These are phyloP conservation scores for Prillingera fragicola DNA, from an alignment of 1,284 basidiomycete genomes.

Conservation along the genomic window DNA sequence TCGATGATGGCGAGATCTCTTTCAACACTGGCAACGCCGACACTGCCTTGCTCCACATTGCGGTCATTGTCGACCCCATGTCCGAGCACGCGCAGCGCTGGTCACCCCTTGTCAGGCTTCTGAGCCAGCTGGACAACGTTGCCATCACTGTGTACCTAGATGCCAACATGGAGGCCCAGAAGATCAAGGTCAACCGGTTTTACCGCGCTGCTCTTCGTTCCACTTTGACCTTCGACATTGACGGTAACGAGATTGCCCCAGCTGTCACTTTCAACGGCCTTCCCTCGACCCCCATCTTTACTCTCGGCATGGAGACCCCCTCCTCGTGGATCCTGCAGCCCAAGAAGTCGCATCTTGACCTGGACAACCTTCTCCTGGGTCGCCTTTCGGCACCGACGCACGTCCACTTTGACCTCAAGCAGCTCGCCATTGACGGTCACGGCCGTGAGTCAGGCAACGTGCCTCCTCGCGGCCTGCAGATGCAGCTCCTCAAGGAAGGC, in stretches of 20 bases:
- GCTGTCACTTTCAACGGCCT: constrained; percentile 49
- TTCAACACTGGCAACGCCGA: constrained; percentile 64
- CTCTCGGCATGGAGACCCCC: constrained; percentile 82
- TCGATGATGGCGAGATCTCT: constrained; percentile 60
- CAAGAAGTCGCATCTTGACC: constrained; percentile 78
- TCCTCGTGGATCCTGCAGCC: constrained; percentile 89
- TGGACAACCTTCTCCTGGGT: constrained; percentile 88
- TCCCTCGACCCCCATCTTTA: constrained; percentile 68
- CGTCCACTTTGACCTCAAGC: constrained; percentile 84
- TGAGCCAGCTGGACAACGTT: constrained; percentile 50
- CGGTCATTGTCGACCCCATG: constrained; percentile 74
- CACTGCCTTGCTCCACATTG: constrained; percentile 66
- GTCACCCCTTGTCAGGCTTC: constrained; percentile 63
- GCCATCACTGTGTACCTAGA: constrained; percentile 70
- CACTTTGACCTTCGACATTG: constrained; percentile 60
- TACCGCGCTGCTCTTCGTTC: constrained; percentile 72
- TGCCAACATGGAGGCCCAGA: constrained; percentile 57
- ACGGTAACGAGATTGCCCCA: constrained; percentile 53
- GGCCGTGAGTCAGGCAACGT: constrained; percentile 64
- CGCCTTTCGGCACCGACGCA: constrained; percentile 56
- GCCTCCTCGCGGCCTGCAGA: constrained; percentile 76
- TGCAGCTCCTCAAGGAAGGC: constrained; percentile 62
- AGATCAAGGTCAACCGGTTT: constrained; percentile 89
- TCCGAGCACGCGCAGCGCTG: constrained; percentile 79
- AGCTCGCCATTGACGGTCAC: constrained; percentile 89